Base-by-base conservation (phyloP, 2,329 filamentous ascomycete genomes). In the Mycosphaerella sp. region DNA sequence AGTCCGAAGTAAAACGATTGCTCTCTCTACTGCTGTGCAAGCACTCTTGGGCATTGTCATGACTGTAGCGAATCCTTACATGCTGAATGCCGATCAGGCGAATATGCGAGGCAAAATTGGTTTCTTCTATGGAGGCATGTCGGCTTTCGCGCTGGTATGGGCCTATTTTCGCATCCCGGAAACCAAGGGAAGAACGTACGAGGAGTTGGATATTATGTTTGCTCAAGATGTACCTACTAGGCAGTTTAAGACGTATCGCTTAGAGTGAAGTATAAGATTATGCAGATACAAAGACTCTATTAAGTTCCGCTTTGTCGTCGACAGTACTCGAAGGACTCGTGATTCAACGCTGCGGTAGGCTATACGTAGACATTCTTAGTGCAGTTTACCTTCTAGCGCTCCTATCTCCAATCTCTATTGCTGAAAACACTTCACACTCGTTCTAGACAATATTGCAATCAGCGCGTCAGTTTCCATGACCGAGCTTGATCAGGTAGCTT, bases 121-220 rank as follows among this genome's bases (percentile, higher is more conserved):
- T 0, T 74, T 75, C 62, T 70, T 74, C 59, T 74, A 70, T 53
- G 71, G 69, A 6, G 71, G 69, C 0, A 54, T 72, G 3, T 64
- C 66, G 8, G 48, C 65, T 2, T 51, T 72, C 0, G 67, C 66
- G 38, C 53, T 73, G 6, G 34, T 69, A 0, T 73, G 72, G 71
- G 64, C 67, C 1, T 73, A 64, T 54, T 69, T 71, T 26, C 61
- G 69, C 31, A 62, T 73, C 1, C 72, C 73, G 4, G 73, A 74
- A 59, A 73, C 71, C 43, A 70, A 68, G 50, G 72, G 67, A 1
- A 55, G 71, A 32, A 73, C 72, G 29, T 74, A 68, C 54, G 71
- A 73, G 49, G 72, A 75, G 62, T 57, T 75, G 36, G 72, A 75
- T 61, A 63, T 72, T 21, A 69, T 74, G 70, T 74, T 74, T 57